A percentile compares a stretch with the other conserved stretches of the same genome.
These are phyloP conservation scores for Rutstroemia sp. DNA, from an alignment of 2,329 filamentous ascomycete genomes.

Conservation along the genomic window DNA sequence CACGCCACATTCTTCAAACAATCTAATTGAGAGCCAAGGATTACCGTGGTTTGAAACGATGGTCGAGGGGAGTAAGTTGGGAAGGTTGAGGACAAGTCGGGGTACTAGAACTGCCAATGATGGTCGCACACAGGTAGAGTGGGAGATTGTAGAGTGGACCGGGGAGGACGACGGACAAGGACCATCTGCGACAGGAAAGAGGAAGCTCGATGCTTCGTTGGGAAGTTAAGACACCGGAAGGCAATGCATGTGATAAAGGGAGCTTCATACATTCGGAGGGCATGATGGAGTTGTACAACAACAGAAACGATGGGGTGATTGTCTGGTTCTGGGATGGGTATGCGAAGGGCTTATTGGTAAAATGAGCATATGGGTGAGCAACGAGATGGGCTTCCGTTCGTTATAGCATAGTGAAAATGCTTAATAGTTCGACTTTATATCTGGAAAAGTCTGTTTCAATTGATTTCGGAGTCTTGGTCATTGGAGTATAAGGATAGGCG, in stretches of 20 bases:
- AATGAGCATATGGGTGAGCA: neutral
- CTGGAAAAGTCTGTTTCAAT: neutral
- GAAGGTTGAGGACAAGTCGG: slow-evolving; percentile 54
- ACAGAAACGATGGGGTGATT: neutral
- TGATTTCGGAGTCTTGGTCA: neutral
- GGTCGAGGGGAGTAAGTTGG: slow-evolving; percentile 67
- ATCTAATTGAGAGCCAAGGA: slow-evolving; percentile 35
- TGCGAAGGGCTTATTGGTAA: too few species aligned
- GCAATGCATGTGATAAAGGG: neutral
- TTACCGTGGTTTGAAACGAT: slow-evolving; percentile 83
- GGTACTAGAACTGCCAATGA: slow-evolving; percentile 50
- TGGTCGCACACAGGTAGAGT: slow-evolving; percentile 62
- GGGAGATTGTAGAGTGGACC: slow-evolving; percentile 75
- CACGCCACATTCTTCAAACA: slow-evolving; percentile 18
- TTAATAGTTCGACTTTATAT: neutral
- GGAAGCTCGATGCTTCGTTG: slow-evolving; percentile 4
- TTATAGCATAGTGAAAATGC: neutral
- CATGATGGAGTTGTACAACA: neutral
- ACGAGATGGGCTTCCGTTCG: neutral
- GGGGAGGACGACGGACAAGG: slow-evolving; percentile 35
- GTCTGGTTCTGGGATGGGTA: neutral
- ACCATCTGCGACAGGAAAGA: slow-evolving; percentile 37
- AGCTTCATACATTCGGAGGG: neutral
- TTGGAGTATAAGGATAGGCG: neutral
- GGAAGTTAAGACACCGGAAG: slow-evolving; percentile 8